phyloP scores from a whole-genome alignment of 176 grass and related monocot species.

The Oryza punctata region DNA sequence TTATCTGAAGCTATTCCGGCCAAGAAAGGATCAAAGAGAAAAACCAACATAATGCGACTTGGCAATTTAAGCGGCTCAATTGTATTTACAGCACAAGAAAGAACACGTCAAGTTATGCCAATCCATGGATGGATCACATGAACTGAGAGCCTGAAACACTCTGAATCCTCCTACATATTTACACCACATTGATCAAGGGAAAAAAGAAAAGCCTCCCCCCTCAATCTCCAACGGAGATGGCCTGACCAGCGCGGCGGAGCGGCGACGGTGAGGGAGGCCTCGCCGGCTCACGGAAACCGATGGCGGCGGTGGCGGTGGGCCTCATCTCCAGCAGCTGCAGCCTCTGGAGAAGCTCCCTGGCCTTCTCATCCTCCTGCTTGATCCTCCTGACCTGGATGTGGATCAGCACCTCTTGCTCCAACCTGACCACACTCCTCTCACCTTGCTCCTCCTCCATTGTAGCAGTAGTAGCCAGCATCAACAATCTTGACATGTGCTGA shows the following conservation, averaged over 20 bases:
- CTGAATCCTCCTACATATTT: constrained; percentile 6
- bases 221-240: constrained; percentile 49
- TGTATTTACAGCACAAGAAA: constrained; percentile 18
- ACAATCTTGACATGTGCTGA: constrained; percentile 18
- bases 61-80: background rate
- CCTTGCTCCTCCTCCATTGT: constrained; percentile 32
- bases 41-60: background rate
- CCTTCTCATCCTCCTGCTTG: constrained; percentile 69
- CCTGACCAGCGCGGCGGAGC: constrained; percentile 23
- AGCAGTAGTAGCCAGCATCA: background rate
- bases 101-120: background rate
- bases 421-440: background rate
- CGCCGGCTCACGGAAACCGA: constrained; percentile 11
- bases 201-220: background rate
- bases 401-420: constrained; percentile 37
- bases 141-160: background rate
- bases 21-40: background rate
- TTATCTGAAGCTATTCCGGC: background rate
- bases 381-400: constrained; percentile 75
- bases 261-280: constrained; percentile 38
- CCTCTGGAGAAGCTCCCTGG: constrained; percentile 45
- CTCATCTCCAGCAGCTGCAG: constrained; percentile 45
- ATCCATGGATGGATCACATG: constrained; percentile 12
- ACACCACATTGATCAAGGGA: background rate
- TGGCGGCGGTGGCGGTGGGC: background rate